Evolutionary conservation across 192 early-diverging fungal species (phyloP).

Genomic region (Geranomyces variabilis): DNA sequence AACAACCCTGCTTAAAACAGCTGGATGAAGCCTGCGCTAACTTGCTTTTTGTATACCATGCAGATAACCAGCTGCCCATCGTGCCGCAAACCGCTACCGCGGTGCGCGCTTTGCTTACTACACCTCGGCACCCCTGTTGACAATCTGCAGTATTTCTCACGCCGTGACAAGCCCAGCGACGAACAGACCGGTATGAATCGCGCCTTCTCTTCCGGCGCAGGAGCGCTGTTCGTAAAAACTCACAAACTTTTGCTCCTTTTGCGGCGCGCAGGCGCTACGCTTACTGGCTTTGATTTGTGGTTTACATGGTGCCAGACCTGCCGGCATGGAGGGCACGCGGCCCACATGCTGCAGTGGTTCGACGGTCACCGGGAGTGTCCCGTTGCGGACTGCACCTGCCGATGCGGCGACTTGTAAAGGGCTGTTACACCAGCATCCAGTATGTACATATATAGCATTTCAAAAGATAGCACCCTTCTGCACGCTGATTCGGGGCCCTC

Average conservation of each 20-base stretch:
- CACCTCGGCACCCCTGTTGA: conserved; percentile 68
- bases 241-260: too few species aligned
- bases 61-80: conserved; percentile 55
- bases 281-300: conserved; percentile 70
- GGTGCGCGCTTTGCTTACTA: conserved; percentile 41
- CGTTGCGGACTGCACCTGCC: conserved; percentile 86
- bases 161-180: conserved; percentile 24
- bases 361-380: conserved; percentile 81
- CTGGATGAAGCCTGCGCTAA: background rate
- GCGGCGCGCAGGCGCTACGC: conserved; percentile 10
- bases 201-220: background rate
- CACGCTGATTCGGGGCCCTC: too few species aligned
- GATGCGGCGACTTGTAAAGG: conserved; percentile 48
- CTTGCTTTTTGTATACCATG: background rate
- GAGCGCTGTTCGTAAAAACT: background rate
- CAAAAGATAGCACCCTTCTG: too few species aligned
- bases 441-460: too few species aligned
- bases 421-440: too few species aligned
- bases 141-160: conserved; percentile 43
- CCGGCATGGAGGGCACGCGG: conserved; percentile 92
- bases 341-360: conserved; percentile 93
- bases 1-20: too few species aligned
- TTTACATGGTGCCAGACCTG: conserved; percentile 99
- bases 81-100: conserved; percentile 41
- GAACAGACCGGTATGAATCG: conserved; percentile 20